Base-by-base conservation (phyloP, 352 stramenopile genomes). In the Chrysophaeum taylorii region DNA sequence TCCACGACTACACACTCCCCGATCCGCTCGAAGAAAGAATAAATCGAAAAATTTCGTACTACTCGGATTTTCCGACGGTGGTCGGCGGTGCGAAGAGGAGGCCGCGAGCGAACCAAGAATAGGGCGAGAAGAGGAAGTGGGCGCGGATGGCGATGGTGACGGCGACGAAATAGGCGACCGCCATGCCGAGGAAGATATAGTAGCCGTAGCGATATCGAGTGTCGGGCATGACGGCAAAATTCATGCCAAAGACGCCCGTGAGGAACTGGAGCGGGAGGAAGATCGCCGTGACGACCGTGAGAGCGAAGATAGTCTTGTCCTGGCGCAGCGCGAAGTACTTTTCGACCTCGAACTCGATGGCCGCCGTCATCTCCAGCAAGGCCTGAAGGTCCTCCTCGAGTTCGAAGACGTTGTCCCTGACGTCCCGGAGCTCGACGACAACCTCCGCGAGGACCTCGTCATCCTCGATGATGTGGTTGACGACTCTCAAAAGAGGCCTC, bases 291-390 rank as follows among this genome's bases (percentile, higher is more conserved):
- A 92, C 82, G 63, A 92, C 87, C 41, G 86, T 92, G 33, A 93
- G 80, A n/a, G 84, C 90, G 78, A 92, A 92, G 66, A 94, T 89
- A 33, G 91, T 86, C 57, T 90, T 87, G 76, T 92, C 91, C 85
- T 89, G 90, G 73, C 91, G 85, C 64, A 87, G 89, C 0, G 84
- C 77, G 68, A 90, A 89, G 42, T 81, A 83, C 52, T 92, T 85
- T 14, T 87, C 84, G 69, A 89, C 89, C 64, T 92, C 85, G 73
- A 89, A 83, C 2, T 84, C 89, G 53, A 92, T 74, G 35, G 85
- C 73, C 0, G 91, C 83, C 45, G 90, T 92, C 68, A 90, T 83
- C 64, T 89, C 81, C 35, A 92, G 78, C 60, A 89, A 78, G 62
- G 88, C 81, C 18, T 88, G 82, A 2, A 90, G 78, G 71, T 92